Conservation (phyloP, 2,329 filamentous ascomycete species). For the Canariomyces notabilis region DNA sequence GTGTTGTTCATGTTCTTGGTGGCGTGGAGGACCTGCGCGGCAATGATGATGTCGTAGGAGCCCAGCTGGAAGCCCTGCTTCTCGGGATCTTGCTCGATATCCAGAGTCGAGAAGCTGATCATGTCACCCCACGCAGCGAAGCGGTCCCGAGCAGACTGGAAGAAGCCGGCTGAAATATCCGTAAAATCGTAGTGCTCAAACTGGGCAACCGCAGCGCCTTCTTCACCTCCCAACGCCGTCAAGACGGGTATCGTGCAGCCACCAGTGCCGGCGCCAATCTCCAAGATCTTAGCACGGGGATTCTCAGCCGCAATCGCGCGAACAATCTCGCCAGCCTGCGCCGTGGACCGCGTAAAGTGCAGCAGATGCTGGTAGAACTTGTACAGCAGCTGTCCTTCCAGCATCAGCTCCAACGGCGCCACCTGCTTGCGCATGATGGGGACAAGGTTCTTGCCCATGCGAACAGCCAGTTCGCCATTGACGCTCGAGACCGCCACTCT, state of each 20-base stretch:
- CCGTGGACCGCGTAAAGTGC: slow-evolving; percentile 16
- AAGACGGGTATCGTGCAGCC: slow-evolving; percentile 29
- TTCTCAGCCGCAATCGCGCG: slow-evolving; percentile 7
- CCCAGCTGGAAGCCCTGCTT: slow-evolving; percentile 29
- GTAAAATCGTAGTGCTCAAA: slow-evolving; percentile 13
- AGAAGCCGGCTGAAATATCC: slow-evolving; percentile 24
- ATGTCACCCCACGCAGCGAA: slow-evolving; percentile 16
- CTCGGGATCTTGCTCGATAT: slow-evolving; percentile 28
- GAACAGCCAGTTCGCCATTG: slow-evolving; percentile 23
- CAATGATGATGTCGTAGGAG: slow-evolving; percentile 34
- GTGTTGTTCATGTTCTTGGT: slow-evolving; percentile 26
- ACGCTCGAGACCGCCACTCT: slow-evolving; percentile 1
- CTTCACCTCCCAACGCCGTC: background rate
- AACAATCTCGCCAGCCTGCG: slow-evolving; percentile 16
- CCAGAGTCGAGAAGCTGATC: slow-evolving; percentile 27
- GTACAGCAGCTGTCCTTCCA: slow-evolving; percentile 27
- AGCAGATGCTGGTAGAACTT: slow-evolving; percentile 25
- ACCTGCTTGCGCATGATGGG: slow-evolving; percentile 27
- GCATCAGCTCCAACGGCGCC: slow-evolving; percentile 30
- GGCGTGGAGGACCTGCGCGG: slow-evolving; percentile 33
- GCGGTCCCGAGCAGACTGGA: slow-evolving; percentile 25
- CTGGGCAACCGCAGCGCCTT: background rate
- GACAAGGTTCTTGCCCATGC: slow-evolving; percentile 27
- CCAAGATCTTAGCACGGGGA: slow-evolving; percentile 27
- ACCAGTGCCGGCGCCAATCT: slow-evolving; percentile 39